These are phyloP conservation scores for Mortierella sp. DNA, from an alignment of 371 early-diverging fungal genomes.

Conservation along the genomic window DNA sequence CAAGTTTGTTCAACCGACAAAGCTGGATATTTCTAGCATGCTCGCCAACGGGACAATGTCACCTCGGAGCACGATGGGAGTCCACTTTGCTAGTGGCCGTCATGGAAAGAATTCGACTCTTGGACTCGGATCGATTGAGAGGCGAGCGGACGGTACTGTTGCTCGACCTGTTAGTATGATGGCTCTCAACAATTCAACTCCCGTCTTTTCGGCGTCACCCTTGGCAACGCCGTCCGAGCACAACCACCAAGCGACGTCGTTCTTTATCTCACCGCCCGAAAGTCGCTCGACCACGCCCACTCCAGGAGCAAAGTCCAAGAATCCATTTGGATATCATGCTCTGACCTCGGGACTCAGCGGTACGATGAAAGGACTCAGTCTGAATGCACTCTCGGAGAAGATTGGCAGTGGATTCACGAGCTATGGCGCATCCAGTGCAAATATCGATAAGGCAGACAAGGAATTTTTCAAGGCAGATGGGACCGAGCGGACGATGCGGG, in stretches of 20 bases:
- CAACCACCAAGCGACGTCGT: slow-evolving; percentile 12
- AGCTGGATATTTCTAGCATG: slow-evolving; percentile 46
- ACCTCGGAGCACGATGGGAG: slow-evolving; percentile 43
- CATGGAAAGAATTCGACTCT: slow-evolving; percentile 40
- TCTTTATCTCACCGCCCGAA: slow-evolving; percentile 27
- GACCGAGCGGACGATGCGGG: slow-evolving; percentile 19
- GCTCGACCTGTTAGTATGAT: slow-evolving; percentile 50
- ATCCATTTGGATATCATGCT: slow-evolving; percentile 47
- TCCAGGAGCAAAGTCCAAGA: slow-evolving; percentile 32
- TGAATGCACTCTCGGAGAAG: slow-evolving; percentile 53
- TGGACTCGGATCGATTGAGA: slow-evolving; percentile 12
- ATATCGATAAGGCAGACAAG: slow-evolving; percentile 31
- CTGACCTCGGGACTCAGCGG: slow-evolving; percentile 51
- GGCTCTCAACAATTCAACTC: slow-evolving; percentile 37
- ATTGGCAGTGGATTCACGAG: slow-evolving; percentile 50
- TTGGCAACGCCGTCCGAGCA: slow-evolving; percentile 20
- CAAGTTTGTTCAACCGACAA: slow-evolving; percentile 32
- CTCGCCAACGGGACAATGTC: slow-evolving; percentile 47
- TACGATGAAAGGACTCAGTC: slow-evolving; percentile 56
- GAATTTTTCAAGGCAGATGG: slow-evolving; percentile 25
- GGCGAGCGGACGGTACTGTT: slow-evolving; percentile 5
- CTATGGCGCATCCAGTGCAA: slow-evolving; percentile 19
- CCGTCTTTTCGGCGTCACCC: slow-evolving; percentile 24
- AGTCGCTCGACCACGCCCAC: slow-evolving; percentile 43
- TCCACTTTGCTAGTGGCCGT: slow-evolving; percentile 33